Percentiles rank a stretch among this genome's conserved stretches.
phyloP scores from a whole-genome alignment of 2,329 filamentous ascomycete species.

The Alternaria brassicicola region DNA sequence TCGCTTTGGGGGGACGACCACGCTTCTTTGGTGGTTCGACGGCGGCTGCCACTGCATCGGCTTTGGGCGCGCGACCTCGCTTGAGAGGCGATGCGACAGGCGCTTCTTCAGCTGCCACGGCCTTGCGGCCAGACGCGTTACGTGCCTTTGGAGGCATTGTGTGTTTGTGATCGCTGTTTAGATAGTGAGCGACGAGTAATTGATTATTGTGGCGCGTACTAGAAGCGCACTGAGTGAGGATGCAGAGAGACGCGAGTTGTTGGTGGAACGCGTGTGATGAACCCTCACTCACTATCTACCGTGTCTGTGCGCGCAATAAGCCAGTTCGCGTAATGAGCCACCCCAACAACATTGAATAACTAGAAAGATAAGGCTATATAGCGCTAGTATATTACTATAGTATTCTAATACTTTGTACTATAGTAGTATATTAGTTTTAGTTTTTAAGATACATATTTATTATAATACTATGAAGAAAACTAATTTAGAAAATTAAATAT shows the following conservation, averaged over 20 bases:
- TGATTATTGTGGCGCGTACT: neutral
- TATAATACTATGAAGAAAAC: too few relatives aligned
- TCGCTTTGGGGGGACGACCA: conserved; percentile 26
- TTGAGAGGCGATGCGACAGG: conserved; percentile 17
- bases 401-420: too few relatives aligned
- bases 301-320: too few relatives aligned
- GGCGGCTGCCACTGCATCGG: neutral
- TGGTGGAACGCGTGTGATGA: neutral
- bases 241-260: neutral
- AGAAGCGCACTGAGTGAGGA: neutral
- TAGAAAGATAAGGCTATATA: too few relatives aligned
- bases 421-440: too few relatives aligned
- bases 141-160: conserved; percentile 25
- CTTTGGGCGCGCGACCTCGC: conserved; percentile 27
- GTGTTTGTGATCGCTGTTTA: neutral
- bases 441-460: too few relatives aligned
- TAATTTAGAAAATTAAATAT: too few relatives aligned
- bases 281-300: neutral
- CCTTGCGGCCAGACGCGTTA: conserved; percentile 16
- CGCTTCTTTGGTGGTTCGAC: conserved; percentile 27
- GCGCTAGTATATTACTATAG: too few relatives aligned
- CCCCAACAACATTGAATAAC: too few relatives aligned
- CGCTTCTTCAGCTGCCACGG: conserved; percentile 7
- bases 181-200: neutral
- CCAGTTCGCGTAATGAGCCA: too few relatives aligned